Percentiles rank a stretch among this genome's conserved stretches.
These are phyloP conservation scores for Aspergillus awamori DNA, from an alignment of 2,329 filamentous ascomycete genomes.

Conservation along the genomic window DNA sequence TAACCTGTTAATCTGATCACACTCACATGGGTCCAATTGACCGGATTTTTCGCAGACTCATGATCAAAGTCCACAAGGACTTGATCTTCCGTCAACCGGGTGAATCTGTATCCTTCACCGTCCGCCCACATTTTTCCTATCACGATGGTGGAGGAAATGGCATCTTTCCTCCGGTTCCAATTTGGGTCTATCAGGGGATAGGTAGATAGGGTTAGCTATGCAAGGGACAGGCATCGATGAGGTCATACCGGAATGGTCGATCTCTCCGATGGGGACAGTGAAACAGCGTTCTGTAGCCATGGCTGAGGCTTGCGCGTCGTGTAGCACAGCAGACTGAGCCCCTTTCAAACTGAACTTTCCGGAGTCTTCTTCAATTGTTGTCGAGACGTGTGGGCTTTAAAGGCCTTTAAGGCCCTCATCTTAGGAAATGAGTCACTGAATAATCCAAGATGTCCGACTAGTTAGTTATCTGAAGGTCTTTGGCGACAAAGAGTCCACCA, in stretches of 20 bases:
- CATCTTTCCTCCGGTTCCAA: background rate
- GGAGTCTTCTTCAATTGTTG: background rate
- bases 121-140: background rate
- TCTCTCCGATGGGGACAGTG: background rate
- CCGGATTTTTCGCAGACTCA: background rate
- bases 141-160: background rate
- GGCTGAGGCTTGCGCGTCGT: background rate
- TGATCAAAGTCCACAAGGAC: constrained; percentile 6
- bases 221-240: background rate
- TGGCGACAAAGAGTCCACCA: background rate
- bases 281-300: background rate
- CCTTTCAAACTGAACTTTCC: background rate
- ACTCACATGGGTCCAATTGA: background rate
- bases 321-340: background rate
- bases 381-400: background rate
- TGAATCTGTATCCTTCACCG: background rate
- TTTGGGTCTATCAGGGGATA: background rate
- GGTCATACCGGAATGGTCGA: background rate
- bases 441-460: too few species aligned
- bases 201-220: background rate
- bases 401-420: background rate
- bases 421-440: too few species aligned
- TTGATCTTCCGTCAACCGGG: background rate
- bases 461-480: background rate
- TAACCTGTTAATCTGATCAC: background rate